Percentiles rank a stretch among this genome's conserved stretches.
phyloP scores from a whole-genome alignment of 495 filamentous ascomycete species.

The Glutinoglossum americanum region DNA sequence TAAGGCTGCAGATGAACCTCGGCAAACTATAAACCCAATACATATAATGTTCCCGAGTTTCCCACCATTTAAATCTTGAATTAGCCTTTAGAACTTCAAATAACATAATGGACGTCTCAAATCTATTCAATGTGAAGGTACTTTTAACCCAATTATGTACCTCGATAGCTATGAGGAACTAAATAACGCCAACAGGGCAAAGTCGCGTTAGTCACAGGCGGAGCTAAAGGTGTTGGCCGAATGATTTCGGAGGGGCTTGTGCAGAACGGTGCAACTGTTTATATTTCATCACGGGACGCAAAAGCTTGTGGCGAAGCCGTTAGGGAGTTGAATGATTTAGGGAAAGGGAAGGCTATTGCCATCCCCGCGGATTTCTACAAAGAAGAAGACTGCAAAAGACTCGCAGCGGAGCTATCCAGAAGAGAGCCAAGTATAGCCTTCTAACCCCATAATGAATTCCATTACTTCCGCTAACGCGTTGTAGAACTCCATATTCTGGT shows the following conservation, averaged over 20 bases:
- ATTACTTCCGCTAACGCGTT: not conserved
- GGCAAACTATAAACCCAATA: too few species aligned
- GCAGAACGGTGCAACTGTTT: constrained; percentile 60
- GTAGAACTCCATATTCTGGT: constrained; percentile 51
- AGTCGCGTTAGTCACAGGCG: constrained; percentile 23
- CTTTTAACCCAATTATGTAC: not conserved
- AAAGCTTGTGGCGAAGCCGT: constrained; percentile 36
- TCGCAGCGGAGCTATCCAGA: constrained; percentile 43
- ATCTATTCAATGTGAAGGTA: constrained; percentile 38
- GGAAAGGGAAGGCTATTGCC: constrained; percentile 37
- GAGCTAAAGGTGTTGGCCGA: constrained; percentile 43
- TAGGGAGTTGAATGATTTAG: constrained; percentile 36
- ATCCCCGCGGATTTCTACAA: constrained; percentile 56
- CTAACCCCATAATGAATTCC: not conserved
- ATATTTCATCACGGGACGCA: constrained; percentile 56
- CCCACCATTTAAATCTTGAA: too few species aligned
- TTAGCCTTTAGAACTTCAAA: not conserved
- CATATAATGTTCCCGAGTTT: too few species aligned
- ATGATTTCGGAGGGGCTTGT: constrained; percentile 71
- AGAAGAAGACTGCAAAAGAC: constrained; percentile 40
- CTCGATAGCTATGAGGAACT: not conserved
- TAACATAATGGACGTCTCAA: constrained; percentile 27
- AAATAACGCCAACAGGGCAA: constrained; percentile 13
- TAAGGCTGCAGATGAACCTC: not conserved
- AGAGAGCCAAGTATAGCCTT: constrained; percentile 28